phyloP scores from a whole-genome alignment of 1,284 basidiomycete species.

The Apiotrichum brassicae region DNA sequence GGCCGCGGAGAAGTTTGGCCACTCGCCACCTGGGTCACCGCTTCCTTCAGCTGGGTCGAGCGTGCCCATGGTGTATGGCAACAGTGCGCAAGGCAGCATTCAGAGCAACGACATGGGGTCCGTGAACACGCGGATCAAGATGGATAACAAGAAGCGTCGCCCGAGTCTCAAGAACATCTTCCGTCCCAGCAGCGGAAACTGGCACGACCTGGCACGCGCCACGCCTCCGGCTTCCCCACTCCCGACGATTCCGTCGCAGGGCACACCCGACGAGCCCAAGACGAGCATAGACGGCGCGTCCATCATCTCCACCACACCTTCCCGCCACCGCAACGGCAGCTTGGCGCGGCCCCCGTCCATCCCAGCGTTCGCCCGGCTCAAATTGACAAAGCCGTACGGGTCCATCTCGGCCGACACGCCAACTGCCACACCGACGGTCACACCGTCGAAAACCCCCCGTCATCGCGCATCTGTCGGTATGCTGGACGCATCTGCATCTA shows the following conservation, averaged over 20 bases:
- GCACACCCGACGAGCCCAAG: conserved; percentile 1
- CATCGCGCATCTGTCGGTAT: not conserved
- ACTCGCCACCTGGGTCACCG: conserved; percentile 10
- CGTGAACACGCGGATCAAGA: not conserved
- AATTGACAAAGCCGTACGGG: conserved; percentile 6
- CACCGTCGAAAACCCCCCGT: conserved; percentile 1
- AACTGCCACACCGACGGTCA: not conserved
- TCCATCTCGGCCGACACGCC: conserved; percentile 8
- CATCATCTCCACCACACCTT: not conserved
- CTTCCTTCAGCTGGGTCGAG: not conserved
- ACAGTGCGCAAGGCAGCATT: conserved; percentile 5
- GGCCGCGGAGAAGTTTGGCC: conserved; percentile 1
- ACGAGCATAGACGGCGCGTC: not conserved
- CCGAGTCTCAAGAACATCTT: conserved; percentile 37
- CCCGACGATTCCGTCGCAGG: not conserved
- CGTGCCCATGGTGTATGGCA: conserved; percentile 1
- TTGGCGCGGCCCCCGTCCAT: conserved; percentile 10
- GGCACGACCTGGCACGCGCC: conserved; percentile 31
- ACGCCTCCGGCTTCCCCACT: conserved; percentile 9
- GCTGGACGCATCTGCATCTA: not conserved
- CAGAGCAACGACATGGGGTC: not conserved
- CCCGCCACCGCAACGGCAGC: not conserved
- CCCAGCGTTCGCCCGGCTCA: conserved; percentile 11
- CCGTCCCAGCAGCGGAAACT: conserved; percentile 35
- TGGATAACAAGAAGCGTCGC: conserved; percentile 15